Base-by-base conservation (phyloP, 2,329 filamentous ascomycete species). In the Alternaria sp. region DNA sequence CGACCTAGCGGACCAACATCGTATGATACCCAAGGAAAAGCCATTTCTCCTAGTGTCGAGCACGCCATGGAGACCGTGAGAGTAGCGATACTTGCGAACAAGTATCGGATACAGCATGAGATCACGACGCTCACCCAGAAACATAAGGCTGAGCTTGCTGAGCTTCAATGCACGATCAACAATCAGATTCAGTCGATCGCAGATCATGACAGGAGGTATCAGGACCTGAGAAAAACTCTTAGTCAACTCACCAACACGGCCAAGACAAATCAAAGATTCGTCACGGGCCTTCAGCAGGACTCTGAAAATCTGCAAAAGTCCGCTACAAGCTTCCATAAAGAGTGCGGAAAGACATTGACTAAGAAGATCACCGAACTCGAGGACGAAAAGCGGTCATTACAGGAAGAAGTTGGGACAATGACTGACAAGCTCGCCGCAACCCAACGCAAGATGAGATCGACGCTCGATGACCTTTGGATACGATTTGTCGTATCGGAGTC, bases 231-330 rank as follows among this genome's bases (percentile, higher is more conserved):
- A 2, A 41, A 20, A 4, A 44, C 45, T 14, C 5, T 70, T 4
- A 28, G 52, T 5, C 40, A 56, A 8, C 9, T 77, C 4, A 48
- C 54, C 1, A 65, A 68, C 1, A 68, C 62, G 20, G 63, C 67
- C 5, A 70, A 60, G 32, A 66, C 52, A 0, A 63, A 72, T 28
- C 63, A 73, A n/a, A 75, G 67, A 34, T 76, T 62, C 18, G 60
- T 72, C 5, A 50, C 63, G 8, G 75, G 75, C 16, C 57, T 78
- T 16, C 70, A 71, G 20, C 70, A 64, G 11, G 76, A 78, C 50
- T 68, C 72, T 22, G 67, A 68, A 22, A 69, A 64, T 9, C 16
- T 74, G 9, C 69, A 71, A 18, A 65, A 57, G n/a, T 54, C 56
- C 0, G 53, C 41, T 8, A 28, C 56, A 11, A 9, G 8, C 14